phyloP scores from a whole-genome alignment of 345 rosid genomes.

The Clarkia xantiana region DNA sequence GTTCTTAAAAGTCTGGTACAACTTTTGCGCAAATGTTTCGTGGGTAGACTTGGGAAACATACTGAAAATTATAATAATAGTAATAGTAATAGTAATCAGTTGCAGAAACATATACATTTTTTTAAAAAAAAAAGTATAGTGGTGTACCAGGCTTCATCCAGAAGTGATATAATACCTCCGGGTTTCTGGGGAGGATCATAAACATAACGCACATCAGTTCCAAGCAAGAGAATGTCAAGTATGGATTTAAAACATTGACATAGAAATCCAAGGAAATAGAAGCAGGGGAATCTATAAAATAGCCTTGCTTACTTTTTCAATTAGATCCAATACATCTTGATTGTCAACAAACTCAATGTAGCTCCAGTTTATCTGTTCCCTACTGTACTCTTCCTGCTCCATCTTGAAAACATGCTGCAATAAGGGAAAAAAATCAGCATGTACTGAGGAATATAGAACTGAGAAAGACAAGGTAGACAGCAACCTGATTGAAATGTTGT shows the following conservation, averaged over 20 bases:
- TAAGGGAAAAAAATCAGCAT: neutral
- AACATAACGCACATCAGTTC: neutral
- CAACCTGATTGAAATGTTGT: slow-evolving; percentile 89
- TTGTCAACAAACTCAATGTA: slow-evolving; percentile 84
- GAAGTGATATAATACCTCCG: slow-evolving; percentile 81
- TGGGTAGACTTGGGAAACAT: slow-evolving; percentile 91
- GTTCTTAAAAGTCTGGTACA: slow-evolving; percentile 73
- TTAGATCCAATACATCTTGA: slow-evolving; percentile 76
- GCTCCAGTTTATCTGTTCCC: slow-evolving; percentile 87
- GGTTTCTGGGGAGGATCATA: slow-evolving; percentile 47
- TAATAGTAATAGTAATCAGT: slow-evolving; percentile 1
- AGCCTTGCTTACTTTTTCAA: slow-evolving; percentile 41
- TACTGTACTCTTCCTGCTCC: slow-evolving; percentile 87
- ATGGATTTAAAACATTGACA: too few relatives aligned
- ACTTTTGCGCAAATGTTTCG: slow-evolving; percentile 82
- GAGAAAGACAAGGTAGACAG: slow-evolving; percentile 4
- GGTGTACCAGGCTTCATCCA: slow-evolving; percentile 91
- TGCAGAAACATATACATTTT: neutral
- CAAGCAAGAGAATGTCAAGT: too few relatives aligned
- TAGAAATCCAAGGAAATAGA: neutral
- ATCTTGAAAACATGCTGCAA: slow-evolving; percentile 88
- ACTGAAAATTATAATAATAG: slow-evolving; percentile 23
- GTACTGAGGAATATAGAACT: neutral
- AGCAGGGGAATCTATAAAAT: neutral
- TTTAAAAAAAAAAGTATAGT: slow-evolving; percentile 5